These are phyloP conservation scores for Phaeomoniella chlamydospora DNA, from an alignment of 2,329 filamentous ascomycete species.

Conservation along the genomic window DNA sequence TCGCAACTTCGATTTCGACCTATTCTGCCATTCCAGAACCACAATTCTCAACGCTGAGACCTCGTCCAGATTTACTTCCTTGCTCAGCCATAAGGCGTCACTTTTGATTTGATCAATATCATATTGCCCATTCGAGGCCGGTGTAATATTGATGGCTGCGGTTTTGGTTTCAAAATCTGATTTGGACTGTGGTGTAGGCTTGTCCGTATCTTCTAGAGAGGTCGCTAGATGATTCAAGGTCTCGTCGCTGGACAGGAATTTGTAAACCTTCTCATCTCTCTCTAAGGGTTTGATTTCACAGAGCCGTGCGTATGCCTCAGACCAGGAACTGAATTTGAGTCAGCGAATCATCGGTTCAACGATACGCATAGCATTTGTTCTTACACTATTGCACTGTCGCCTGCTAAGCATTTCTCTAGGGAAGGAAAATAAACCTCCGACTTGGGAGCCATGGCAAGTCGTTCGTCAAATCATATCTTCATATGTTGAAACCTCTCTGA, in stretches of 20 bases:
- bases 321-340: slow-evolving; percentile 3
- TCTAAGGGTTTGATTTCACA: not conserved
- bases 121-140: slow-evolving; percentile 50
- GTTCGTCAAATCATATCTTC: slow-evolving; percentile 22
- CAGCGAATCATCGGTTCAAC: not conserved
- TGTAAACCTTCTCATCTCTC: not conserved
- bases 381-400: slow-evolving; percentile 68
- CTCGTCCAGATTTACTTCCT: slow-evolving; percentile 63
- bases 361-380: slow-evolving; percentile 13
- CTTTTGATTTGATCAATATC: slow-evolving; percentile 69
- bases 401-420: slow-evolving; percentile 70
- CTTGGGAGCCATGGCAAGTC: slow-evolving; percentile 49
- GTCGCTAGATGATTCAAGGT: not conserved
- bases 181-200: slow-evolving; percentile 50
- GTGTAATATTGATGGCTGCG: slow-evolving; percentile 70
- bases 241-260: slow-evolving; percentile 1
- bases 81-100: slow-evolving; percentile 76
- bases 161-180: slow-evolving; percentile 70
- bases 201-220: not conserved
- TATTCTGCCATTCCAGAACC: slow-evolving; percentile 70
- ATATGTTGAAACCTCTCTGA: not conserved
- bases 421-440: slow-evolving; percentile 69
- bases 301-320: not conserved
- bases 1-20: slow-evolving; percentile 57
- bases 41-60: slow-evolving; percentile 67